phyloP scores from a whole-genome alignment of 331 rosid genomes.

The Phaseolus coccineus region DNA sequence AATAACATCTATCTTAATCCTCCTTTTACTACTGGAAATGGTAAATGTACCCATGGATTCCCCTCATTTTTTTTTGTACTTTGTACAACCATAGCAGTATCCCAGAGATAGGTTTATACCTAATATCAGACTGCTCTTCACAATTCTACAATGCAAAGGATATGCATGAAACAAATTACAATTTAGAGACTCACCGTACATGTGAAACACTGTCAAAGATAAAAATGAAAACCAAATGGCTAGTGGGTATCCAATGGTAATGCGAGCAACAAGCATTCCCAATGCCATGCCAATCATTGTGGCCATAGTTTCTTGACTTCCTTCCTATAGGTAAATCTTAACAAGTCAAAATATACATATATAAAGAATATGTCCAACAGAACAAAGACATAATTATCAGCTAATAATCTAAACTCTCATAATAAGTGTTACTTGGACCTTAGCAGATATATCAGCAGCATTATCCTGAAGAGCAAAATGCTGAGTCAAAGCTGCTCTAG shows the following conservation, averaged over 20 bases:
- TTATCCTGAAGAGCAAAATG: conserved; percentile 96
- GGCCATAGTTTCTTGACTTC: conserved; percentile 92
- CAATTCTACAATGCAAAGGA: conserved; percentile 30
- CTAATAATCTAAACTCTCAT: not conserved
- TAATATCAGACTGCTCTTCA: not conserved
- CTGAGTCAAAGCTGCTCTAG: conserved; percentile 98
- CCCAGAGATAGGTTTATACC: not conserved
- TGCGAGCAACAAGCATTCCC: conserved; percentile 87
- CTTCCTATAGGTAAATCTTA: conserved; percentile 63
- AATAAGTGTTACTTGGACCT: conserved; percentile 60
- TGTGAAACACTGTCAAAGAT: conserved; percentile 85
- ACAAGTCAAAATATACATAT: conserved; percentile 24
- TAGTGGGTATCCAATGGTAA: conserved; percentile 69
- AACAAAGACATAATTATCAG: conserved; percentile 21
- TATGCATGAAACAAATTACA: conserved; percentile 18
- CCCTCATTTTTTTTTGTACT: not conserved
- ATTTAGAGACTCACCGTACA: conserved; percentile 69
- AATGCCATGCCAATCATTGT: conserved; percentile 93
- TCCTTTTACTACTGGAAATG: conserved; percentile 21
- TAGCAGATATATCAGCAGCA: conserved; percentile 95
- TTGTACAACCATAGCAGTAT: conserved; percentile 3
- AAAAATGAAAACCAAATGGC: conserved; percentile 86
- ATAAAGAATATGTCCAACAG: not conserved
- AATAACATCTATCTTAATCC: conserved; percentile 16
- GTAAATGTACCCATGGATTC: conserved; percentile 2